Evolutionary conservation across 2,329 filamentous ascomycete genomes (phyloP), one percentile per base, ranked within the genome.

Genomic region (Aureobasidium lini): DNA sequence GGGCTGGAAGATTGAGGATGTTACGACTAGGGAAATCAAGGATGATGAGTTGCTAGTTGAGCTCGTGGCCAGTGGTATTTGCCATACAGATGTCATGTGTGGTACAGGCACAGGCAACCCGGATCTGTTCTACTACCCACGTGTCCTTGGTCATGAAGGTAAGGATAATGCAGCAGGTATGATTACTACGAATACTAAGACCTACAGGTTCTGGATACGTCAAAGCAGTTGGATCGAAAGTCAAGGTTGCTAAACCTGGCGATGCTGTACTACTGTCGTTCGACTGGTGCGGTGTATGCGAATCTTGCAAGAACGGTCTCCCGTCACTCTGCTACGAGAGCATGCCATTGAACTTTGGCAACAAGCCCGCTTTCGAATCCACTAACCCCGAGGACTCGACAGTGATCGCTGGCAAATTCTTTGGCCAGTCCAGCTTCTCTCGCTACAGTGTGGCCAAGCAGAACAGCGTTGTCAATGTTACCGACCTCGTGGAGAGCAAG

Each of bases 91-190:
- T 62, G 65, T 81, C 9, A 68, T 77, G 31, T 75, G 80, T 54
- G 78, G 76, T 2, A 71, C 74, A 8, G 57, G 71, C 15, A 71
- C 68, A 9, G 69, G 68, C 10, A 68, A 66, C 9, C 64, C 69
- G 1, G 68, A 69, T 2, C 70, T 73, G 2, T 69, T 75, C 2
- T 72, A 72, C 37, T 80, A 79, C 62, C 78, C 78, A 0, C 67
- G 73, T 29, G 73, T 83, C 1, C 68, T 81, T 15, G 81, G 81
- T 2, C 81, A 84, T 62, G 81, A 83, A 71, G 80, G 80, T 74
- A 60, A 56, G 59, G 28, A 18, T 6, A 15, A 28, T 18, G 9
- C 32, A 43, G 13, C 18, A 4, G 5, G 15, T 18, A 9, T 46
- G 43, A 29, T 43, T 23, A 15, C 15, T 13, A 43, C 36, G 32